These are phyloP conservation scores for Chalciporus piperatoides DNA, from an alignment of 1,284 basidiomycete genomes.

Conservation along the genomic window DNA sequence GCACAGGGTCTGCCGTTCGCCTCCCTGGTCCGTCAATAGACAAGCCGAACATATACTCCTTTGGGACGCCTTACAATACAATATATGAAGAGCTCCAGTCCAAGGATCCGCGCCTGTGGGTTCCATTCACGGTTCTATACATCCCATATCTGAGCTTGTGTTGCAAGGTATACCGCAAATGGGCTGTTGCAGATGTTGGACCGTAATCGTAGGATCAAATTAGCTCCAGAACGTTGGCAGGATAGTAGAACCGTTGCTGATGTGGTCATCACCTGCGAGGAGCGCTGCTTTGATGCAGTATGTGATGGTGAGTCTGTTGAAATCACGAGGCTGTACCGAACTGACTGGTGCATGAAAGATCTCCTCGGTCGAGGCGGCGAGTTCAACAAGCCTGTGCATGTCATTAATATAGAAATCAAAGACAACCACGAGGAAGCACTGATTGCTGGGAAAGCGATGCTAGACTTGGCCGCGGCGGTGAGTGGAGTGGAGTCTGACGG, in stretches of 20 bases:
- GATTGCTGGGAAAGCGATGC: constrained; percentile 92
- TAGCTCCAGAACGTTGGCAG: constrained; percentile 96
- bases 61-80: constrained; percentile 97
- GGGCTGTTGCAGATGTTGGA: constrained; percentile 98
- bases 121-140: constrained; percentile 13
- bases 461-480: constrained; percentile 90
- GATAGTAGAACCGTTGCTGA: constrained; percentile 86
- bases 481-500: constrained; percentile 31
- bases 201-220: constrained; percentile 89
- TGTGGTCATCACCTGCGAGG: constrained; percentile 98
- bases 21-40: constrained; percentile 95
- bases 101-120: constrained; percentile 85
- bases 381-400: constrained; percentile 89
- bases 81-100: constrained; percentile 91
- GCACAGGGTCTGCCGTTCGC: constrained; percentile 96
- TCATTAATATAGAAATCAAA: constrained; percentile 99
- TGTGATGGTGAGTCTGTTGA: constrained; percentile 77
- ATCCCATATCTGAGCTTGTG: constrained; percentile 14
- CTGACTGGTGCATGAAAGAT: constrained; percentile 50
- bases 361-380: constrained; percentile 87
- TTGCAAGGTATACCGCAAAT: constrained; percentile 84
- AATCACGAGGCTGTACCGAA: constrained; percentile 10
- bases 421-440: constrained; percentile 99
- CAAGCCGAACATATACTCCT: constrained; percentile 96
- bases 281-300: constrained; percentile 97